Evolutionary conservation across 73 alveolate species (phyloP).

Genomic region (Tetrahymena malaccensis): DNA sequence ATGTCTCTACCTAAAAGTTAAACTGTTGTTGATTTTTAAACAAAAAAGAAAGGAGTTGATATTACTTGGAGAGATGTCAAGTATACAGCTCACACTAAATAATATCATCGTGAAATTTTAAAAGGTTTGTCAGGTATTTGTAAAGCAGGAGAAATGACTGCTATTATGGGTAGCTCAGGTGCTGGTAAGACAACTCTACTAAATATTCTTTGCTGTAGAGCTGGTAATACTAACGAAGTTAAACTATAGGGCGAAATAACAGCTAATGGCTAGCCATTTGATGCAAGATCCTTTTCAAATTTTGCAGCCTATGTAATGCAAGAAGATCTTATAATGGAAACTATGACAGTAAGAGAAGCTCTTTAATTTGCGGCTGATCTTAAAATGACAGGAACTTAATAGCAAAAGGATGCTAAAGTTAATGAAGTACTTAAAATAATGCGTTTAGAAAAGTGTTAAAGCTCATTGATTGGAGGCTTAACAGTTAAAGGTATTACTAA

Average conservation of each 20-base stretch:
- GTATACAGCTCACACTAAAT: not conserved
- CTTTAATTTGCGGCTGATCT: constrained; percentile 49
- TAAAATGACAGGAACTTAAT: constrained; percentile 22
- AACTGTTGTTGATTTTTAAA: not conserved
- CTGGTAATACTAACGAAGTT: not conserved
- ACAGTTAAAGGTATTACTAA: constrained; percentile 86
- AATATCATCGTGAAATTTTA: constrained; percentile 30
- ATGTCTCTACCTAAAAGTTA: not conserved
- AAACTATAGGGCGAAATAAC: constrained; percentile 5
- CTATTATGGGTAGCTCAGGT: constrained; percentile 30
- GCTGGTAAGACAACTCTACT: constrained; percentile 35
- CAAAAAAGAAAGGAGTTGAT: not conserved
- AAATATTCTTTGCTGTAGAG: constrained; percentile 16
- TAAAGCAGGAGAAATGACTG: constrained; percentile 54
- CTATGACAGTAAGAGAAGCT: constrained; percentile 27
- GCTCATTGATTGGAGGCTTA: constrained; percentile 81
- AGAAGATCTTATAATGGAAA: constrained; percentile 33
- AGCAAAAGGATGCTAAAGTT: constrained; percentile 48
- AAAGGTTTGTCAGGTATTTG: constrained; percentile 67
- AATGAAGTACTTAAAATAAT: constrained; percentile 61
- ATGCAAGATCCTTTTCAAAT: constrained; percentile 44
- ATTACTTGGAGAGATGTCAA: not conserved
- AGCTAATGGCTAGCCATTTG: constrained; percentile 18
- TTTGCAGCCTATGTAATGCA: constrained; percentile 81
- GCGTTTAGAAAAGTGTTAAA: constrained; percentile 66